Percentiles rank a stretch among this genome's conserved stretches.
Evolutionary conservation across 75 land plant species (phyloP).

Genomic region (Adiantum capillusveneris): DNA sequence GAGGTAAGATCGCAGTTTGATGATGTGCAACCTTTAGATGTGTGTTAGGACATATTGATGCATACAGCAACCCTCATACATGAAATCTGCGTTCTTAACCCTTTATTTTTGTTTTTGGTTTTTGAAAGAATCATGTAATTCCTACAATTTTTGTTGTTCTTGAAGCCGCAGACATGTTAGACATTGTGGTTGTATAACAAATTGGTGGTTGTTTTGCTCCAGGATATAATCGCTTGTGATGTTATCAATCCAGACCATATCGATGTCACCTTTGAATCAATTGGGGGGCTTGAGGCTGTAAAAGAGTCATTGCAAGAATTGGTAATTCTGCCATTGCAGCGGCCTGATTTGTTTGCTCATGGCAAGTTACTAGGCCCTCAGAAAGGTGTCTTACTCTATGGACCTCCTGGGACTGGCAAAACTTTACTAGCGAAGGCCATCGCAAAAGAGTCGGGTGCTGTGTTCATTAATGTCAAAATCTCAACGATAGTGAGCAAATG

Average conservation of each 20-base stretch:
- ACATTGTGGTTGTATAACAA: too few relatives aligned
- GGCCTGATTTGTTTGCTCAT: slow-evolving; percentile 45
- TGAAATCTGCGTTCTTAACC: too few relatives aligned
- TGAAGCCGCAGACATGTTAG: background rate
- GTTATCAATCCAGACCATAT: slow-evolving; percentile 50
- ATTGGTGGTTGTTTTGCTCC: slow-evolving; percentile 12
- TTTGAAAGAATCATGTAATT: too few relatives aligned
- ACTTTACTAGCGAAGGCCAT: slow-evolving; percentile 56
- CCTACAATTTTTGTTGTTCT: background rate
- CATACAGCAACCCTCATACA: background rate
- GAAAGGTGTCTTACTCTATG: slow-evolving; percentile 49
- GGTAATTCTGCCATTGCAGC: slow-evolving; percentile 46
- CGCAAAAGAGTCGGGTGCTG: slow-evolving; percentile 48
- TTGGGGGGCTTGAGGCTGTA: slow-evolving; percentile 47
- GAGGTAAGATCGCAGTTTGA: slow-evolving; percentile 45
- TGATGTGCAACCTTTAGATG: background rate
- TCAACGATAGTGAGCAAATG: slow-evolving; percentile 53
- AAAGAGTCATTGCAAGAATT: slow-evolving; percentile 37
- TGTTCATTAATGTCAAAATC: slow-evolving; percentile 42
- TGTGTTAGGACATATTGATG: too few relatives aligned
- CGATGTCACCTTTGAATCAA: slow-evolving; percentile 46
- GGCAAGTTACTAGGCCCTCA: slow-evolving; percentile 51
- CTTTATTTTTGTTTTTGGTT: too few relatives aligned
- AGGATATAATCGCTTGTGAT: slow-evolving; percentile 57
- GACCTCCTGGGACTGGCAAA: too few relatives aligned